Percentiles rank a stretch among this genome's conserved stretches.
These are phyloP conservation scores for Tolypocladium tropicale DNA, from an alignment of 2,329 filamentous ascomycete genomes.

Conservation along the genomic window DNA sequence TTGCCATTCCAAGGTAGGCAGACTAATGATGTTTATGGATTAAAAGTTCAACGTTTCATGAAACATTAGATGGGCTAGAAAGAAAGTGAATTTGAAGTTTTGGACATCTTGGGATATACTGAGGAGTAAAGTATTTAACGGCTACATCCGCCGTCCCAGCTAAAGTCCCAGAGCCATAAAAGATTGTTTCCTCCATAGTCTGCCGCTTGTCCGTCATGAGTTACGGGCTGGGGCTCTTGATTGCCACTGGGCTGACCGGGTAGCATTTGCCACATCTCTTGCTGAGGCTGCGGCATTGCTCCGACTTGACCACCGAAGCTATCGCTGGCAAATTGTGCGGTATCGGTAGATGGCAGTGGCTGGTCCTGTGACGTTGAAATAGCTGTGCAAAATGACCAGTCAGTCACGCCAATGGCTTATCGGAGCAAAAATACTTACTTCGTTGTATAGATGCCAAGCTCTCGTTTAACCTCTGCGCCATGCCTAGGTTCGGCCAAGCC, in stretches of 20 bases:
- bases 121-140: background rate
- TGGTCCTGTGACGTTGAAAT: background rate
- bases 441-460: background rate
- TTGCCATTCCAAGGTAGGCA: too few species aligned
- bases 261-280: background rate
- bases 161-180: constrained; percentile 7
- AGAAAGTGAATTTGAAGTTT: too few species aligned
- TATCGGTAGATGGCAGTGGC: background rate
- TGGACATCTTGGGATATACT: background rate
- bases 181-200: background rate
- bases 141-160: background rate
- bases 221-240: background rate
- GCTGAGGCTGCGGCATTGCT: background rate
- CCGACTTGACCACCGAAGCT: background rate
- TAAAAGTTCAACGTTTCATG: too few species aligned
- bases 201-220: background rate
- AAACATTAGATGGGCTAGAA: too few species aligned
- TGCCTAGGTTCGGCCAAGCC: background rate
- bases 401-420: background rate
- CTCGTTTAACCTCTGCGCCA: constrained; percentile 1
- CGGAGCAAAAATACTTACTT: background rate
- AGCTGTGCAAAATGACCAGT: background rate
- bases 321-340: background rate
- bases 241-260: background rate
- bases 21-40: too few species aligned